Base-by-base conservation (phyloP, 2,329 filamentous ascomycete genomes). In the Colletotrichum scovillei region DNA sequence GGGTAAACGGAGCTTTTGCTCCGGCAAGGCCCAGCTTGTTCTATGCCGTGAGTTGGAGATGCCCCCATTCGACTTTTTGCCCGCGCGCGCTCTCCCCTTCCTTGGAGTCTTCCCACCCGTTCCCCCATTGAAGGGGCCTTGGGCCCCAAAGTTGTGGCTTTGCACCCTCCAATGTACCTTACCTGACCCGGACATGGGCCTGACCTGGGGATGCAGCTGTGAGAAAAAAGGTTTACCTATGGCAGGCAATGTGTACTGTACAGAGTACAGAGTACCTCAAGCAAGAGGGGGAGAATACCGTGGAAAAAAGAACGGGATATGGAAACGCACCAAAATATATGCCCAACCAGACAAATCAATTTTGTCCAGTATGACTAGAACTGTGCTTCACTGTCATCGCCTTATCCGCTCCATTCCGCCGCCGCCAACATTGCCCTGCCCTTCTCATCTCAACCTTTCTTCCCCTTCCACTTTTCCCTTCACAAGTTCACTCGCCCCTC, bases 291-390 rank as follows among this genome's bases (percentile, higher is more conserved):
- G 53, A n/a, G 60, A 65, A 59, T 64, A 59, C 56, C n/a, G 67
- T 60, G 32, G 30, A 55, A 69, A 62, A 73, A 62, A 60, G 55
- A 70, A 70, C 42, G 67, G 46, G 32, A 73, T 70, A 73, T 70
- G 67, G 67, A 67, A 73, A 73, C 67, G 70, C 67, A 73, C 70
- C 70, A 73, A 73, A 70, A 70, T 57, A 65, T 69, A 64, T 70
- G 24, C 67, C 58, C 66, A 69, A 58, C 60, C 38, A 63, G 65
- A 53, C 59, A 65, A 70, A 62, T 65, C 67, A 73, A 70, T 69
- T 42, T 73, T 62, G 35, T 56, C 46, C 55, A 60, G 59, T 42
- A 63, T 60, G 56, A 24, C 52, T 70, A 65, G 55, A n/a, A 65
- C 70, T 65, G 59, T 73, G 67, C 67, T 49, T 64, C 53, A 42